Base-by-base conservation (phyloP, 805 yeast species). In the Yamadazyma endophytica region DNA sequence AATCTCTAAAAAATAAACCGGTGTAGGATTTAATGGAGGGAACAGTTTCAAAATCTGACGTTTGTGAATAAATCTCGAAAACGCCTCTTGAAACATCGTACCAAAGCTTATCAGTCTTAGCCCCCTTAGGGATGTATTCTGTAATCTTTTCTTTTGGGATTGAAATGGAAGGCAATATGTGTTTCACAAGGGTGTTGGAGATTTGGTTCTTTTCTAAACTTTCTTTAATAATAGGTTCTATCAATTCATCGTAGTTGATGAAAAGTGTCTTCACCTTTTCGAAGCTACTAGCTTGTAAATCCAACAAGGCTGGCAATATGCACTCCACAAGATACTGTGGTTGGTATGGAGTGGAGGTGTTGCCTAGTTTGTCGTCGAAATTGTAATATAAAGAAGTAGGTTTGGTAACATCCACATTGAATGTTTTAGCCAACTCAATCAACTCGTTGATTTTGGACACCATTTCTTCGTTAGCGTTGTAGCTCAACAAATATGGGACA, bases 1-100 rank as follows among this genome's bases (percentile, higher is more conserved):
- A 62, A 50, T 92, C 97, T 40, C 85, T 75, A 43, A 88, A 66
- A 16, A 90, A 52, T 33, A 85, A 61, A 1, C 68, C 68, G 17
- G 50, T 36, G 43, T 61, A 63, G 1, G 62, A 47, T n/a, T 57
- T 56, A 28, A 63, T 55, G 3, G 50, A 27, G 1, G 72, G 72
- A 5, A 65, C 64, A 0, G 96, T 85, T 32, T 77, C 81, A 31
- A 84, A 75, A 3, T 67, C 73, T 3, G 73, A 74, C 6, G 64
- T 56, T 11, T 62, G 56, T 30, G 68, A 63, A 52, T 79, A 86
- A 11, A 80, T 76, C 43, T 79, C 79, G 50, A 82, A 72, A 13
- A 75, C 58, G 24, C 66, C 61, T 48, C 85, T 69, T 39, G 89
- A 82, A 24, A 64, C 62, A 35, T 61, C 43, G 29, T 28, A 60